Conservation (phyloP, 2,329 filamentous ascomycete species). For the Graphilbum ipis-grandicollis region DNA sequence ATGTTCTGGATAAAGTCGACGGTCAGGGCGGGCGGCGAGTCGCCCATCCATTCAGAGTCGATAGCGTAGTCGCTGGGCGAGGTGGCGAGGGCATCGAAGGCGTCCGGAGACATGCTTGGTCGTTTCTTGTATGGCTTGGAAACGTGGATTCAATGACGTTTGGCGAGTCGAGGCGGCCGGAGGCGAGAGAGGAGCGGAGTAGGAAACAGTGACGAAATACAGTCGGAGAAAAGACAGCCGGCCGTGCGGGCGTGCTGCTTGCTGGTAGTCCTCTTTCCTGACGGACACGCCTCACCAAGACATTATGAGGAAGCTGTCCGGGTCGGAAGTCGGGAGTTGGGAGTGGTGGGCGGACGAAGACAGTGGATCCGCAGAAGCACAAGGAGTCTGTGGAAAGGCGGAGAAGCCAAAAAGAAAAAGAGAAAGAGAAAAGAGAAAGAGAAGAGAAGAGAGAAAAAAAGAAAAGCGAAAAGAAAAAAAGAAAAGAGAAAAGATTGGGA, state of each 20-base stretch:
- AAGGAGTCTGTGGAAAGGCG: not conserved
- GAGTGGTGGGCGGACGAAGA: not conserved
- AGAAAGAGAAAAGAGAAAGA: not conserved
- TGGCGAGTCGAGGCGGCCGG: not conserved
- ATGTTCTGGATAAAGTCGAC: slow-evolving; percentile 9
- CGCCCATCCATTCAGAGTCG: slow-evolving; percentile 11
- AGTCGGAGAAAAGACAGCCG: too few relatives aligned
- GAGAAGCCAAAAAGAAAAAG: not conserved
- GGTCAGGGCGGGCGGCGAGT: slow-evolving; percentile 10
- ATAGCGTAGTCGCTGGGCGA: slow-evolving; percentile 10
- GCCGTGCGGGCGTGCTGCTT: too few relatives aligned
- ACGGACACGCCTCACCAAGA: not conserved
- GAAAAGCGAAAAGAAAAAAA: not conserved
- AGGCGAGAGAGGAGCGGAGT: too few relatives aligned
- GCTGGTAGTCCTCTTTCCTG: too few relatives aligned
- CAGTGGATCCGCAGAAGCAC: not conserved
- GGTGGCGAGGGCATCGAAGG: slow-evolving; percentile 10
- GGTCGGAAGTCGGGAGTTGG: not conserved
- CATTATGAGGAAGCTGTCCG: not conserved
- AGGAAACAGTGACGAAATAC: too few relatives aligned
- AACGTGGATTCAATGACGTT: too few relatives aligned
- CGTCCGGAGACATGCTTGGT: slow-evolving; percentile 7
- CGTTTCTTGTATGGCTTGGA: slow-evolving; percentile 7
- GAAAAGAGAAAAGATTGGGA: not conserved
- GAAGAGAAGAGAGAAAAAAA: not conserved